Evolutionary conservation across 1,284 basidiomycete genomes (phyloP).

Genomic region (Boletus subluridellus): DNA sequence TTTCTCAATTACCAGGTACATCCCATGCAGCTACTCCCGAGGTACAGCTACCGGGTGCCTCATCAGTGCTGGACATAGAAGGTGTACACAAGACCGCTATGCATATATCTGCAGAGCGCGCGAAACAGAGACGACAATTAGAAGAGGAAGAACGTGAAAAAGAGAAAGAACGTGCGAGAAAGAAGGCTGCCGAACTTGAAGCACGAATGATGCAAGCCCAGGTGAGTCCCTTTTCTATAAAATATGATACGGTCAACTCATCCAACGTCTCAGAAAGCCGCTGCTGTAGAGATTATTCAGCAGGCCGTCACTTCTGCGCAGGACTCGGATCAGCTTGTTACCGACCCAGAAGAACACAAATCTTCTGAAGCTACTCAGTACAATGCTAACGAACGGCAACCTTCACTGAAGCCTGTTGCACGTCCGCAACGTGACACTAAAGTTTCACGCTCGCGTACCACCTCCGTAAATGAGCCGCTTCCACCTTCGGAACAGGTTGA

Average conservation of each 20-base stretch:
- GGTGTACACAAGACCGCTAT: slow-evolving; percentile 79
- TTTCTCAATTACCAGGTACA: slow-evolving; percentile 36
- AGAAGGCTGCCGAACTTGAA: slow-evolving; percentile 84
- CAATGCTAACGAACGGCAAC: slow-evolving; percentile 27
- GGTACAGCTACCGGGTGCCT: slow-evolving; percentile 35
- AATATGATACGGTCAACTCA: slow-evolving; percentile 8
- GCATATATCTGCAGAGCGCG: slow-evolving; percentile 87
- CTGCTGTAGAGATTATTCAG: slow-evolving; percentile 10
- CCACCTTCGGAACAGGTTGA: slow-evolving; percentile 43
- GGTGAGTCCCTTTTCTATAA: slow-evolving; percentile 7
- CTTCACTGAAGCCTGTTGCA: slow-evolving; percentile 32
- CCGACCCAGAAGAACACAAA: slow-evolving; percentile 3
- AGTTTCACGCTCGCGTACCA: slow-evolving; percentile 25
- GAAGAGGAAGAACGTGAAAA: slow-evolving; percentile 86
- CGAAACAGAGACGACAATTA: slow-evolving; percentile 71
- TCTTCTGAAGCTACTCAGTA: slow-evolving; percentile 1
- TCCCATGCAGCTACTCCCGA: slow-evolving; percentile 39
- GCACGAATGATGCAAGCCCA: slow-evolving; percentile 55
- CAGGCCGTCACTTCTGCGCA: slow-evolving; percentile 11
- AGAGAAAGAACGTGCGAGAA: slow-evolving; percentile 77
- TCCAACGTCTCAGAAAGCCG: slow-evolving; percentile 13
- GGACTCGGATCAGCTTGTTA: slow-evolving; percentile 2
- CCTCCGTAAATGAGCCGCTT: slow-evolving; percentile 19
- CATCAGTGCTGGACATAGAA: slow-evolving; percentile 57
- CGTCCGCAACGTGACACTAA: slow-evolving; percentile 27